Evolutionary conservation across 2,329 filamentous ascomycete species (phyloP), one percentile per base, ranked within the genome.

Genomic region (Talaromyces funiculosus): DNA sequence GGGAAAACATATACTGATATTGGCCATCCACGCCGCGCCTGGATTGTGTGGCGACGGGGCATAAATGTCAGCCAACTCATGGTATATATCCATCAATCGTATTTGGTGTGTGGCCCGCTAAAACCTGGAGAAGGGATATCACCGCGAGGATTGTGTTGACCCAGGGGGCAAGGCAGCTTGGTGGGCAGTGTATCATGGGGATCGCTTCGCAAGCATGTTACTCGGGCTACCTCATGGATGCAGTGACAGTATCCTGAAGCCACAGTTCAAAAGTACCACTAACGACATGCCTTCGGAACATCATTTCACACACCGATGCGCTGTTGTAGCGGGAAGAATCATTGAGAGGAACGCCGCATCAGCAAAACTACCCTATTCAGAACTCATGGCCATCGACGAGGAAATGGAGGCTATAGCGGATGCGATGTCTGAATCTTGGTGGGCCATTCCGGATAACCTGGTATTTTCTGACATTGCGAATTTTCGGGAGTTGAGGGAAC

Each of bases 1-100:
- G 45, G 45, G 14, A 51, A 51, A 51, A 51, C 45, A 14, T 51
- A 51, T 16, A 51, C 45, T 51, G 45, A 51, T 51, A 51, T 51
- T 51, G 45, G 45, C 26, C 24, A 51, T 51, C 45, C 45, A 16
- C 45, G 45, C 45, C 45, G 45, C 33, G 45, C 45, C 5, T 51
- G 45, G 45, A 24, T 51, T 33, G 45, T 51, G 24, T 51, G 45
- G 45, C 45, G 45, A 51, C 45, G 45, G 26, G 45, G 45, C 45
- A 51, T 51, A 51, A 18, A 24, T 16, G 45, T 51, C n/a, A 16
- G 24, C 45, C 45, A 51, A 51, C 29, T 51, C 45, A 51, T 51
- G 45, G 45, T 51, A n/a, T 51, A 16, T 14, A 31, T 18, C 14
- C 26, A 16, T 51, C 45, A 29, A 18, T 20, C 3, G 10, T 20